phyloP scores from a whole-genome alignment of 495 filamentous ascomycete genomes.

The Sordaria brevicollis region DNA sequence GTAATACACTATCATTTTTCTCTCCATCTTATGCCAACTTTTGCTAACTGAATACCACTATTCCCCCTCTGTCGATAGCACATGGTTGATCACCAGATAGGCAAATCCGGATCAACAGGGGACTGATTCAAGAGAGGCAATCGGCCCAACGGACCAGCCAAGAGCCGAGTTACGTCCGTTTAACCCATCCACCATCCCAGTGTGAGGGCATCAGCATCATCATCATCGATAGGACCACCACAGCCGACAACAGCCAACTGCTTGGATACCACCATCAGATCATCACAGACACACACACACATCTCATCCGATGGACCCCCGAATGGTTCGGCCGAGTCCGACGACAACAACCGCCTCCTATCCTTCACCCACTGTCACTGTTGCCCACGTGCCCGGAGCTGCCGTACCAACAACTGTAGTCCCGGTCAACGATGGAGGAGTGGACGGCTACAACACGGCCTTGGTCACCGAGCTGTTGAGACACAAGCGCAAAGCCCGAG shows the following conservation, averaged over 20 bases:
- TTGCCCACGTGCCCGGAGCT: neutral
- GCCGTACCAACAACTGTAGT: neutral
- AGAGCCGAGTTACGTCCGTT: neutral
- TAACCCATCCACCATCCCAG: no score
- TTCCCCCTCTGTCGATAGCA: neutral
- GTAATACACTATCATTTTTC: neutral
- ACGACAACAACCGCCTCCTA: neutral
- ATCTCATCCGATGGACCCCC: neutral
- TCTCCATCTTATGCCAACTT: neutral
- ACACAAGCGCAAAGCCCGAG: conserved; percentile 1
- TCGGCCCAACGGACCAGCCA: neutral
- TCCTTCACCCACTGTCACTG: neutral
- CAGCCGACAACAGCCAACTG: no score
- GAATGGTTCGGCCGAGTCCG: neutral
- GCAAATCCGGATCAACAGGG: neutral
- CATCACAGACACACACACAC: no score
- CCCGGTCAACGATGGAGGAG: neutral
- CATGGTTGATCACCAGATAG: neutral
- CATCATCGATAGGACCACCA: no score
- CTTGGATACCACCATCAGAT: no score
- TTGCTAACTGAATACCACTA: neutral
- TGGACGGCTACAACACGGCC: neutral
- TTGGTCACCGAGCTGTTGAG: conserved; percentile 3
- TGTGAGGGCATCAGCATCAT: neutral
- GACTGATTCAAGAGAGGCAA: no score